phyloP scores from a whole-genome alignment of 495 filamentous ascomycete species.

The Entonaema liquescens region DNA sequence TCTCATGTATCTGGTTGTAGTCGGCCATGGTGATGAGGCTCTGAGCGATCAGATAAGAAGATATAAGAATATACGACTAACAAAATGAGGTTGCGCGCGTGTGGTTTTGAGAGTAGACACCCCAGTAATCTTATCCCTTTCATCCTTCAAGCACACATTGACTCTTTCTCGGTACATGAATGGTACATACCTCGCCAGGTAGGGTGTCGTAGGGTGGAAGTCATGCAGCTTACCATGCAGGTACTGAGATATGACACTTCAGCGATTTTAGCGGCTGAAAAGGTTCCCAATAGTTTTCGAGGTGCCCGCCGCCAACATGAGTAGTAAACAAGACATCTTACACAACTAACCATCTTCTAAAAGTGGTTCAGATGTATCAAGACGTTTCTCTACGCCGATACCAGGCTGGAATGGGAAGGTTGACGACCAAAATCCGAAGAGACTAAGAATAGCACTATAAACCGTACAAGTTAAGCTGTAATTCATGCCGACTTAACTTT shows the following conservation, averaged over 20 bases:
- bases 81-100: not conserved
- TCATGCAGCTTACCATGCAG: not conserved
- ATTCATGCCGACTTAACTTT: no score
- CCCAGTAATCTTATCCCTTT: not conserved
- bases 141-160: not conserved
- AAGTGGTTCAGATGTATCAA: no score
- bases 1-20: not conserved
- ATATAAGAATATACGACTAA: not conserved
- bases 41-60: not conserved
- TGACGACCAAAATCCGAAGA: no score
- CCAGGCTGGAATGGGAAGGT: no score
- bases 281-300: not conserved
- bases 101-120: not conserved
- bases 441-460: no score
- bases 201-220: not conserved
- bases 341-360: no score
- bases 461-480: no score
- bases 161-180: not conserved
- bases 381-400: no score
- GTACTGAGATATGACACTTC: not conserved
- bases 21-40: not conserved
- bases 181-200: not conserved
- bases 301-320: no score
- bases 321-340: no score
- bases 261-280: not conserved